Conservation (phyloP, 768 basidiomycete species). For the Lactifluus piperatus region DNA sequence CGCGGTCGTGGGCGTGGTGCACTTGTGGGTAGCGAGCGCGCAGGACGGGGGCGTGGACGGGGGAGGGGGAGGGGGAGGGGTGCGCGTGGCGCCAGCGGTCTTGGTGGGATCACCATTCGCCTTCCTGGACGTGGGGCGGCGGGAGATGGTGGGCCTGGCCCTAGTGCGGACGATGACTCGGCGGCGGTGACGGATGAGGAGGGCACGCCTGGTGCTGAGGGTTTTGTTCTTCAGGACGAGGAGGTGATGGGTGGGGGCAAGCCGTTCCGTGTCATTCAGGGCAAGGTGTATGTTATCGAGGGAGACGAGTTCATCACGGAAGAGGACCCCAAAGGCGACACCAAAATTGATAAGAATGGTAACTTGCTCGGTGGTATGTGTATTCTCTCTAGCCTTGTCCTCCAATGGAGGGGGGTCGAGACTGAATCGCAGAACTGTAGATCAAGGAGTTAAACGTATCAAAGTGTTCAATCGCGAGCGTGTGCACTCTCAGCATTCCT, state of each 20-base stretch:
- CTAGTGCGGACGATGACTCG: slow-evolving; percentile 11
- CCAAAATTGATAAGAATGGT: slow-evolving; percentile 84
- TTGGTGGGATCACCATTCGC: slow-evolving; percentile 21
- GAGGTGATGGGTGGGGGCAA: slow-evolving; percentile 40
- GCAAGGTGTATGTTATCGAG: slow-evolving; percentile 66
- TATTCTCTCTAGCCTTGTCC: not conserved
- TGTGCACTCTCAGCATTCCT: too few relatives aligned
- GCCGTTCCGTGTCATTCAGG: slow-evolving; percentile 66
- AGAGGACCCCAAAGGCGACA: slow-evolving; percentile 79
- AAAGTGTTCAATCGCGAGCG: too few relatives aligned
- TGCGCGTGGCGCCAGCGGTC: not conserved
- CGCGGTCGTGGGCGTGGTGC: slow-evolving; percentile 25
- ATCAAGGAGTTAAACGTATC: too few relatives aligned
- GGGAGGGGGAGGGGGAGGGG: slow-evolving; percentile 19
- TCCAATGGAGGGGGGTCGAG: not conserved
- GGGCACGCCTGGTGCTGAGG: slow-evolving; percentile 31
- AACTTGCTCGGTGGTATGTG: slow-evolving; percentile 73
- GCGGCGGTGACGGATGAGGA: slow-evolving; percentile 17
- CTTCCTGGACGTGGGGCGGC: slow-evolving; percentile 27
- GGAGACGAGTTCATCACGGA: slow-evolving; percentile 85
- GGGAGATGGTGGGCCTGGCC: slow-evolving; percentile 1
- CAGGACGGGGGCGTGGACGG: slow-evolving; percentile 24
- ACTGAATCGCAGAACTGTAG: too few relatives aligned
- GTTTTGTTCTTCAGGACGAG: slow-evolving; percentile 18
- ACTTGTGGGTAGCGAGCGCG: slow-evolving; percentile 20